Evolutionary conservation across 2,329 filamentous ascomycete genomes (phyloP).

Genomic region (Exophiala sp.): DNA sequence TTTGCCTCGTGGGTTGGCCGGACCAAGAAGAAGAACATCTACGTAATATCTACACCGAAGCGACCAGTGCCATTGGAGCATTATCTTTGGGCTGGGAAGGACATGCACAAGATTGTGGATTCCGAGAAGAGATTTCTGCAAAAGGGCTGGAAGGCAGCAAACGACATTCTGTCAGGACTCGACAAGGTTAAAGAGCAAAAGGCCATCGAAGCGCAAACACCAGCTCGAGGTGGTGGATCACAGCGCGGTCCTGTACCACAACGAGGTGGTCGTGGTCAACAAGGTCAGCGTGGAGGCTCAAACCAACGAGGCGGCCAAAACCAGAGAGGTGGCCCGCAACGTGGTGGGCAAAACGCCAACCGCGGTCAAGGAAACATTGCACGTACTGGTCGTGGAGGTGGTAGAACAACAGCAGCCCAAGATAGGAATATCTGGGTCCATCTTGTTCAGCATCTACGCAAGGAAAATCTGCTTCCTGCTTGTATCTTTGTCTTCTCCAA

Average conservation of each 20-base stretch:
- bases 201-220: constrained; percentile 45
- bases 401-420: constrained; percentile 83
- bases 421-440: constrained; percentile 97
- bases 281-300: constrained; percentile 55
- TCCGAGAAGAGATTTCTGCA: constrained; percentile 88
- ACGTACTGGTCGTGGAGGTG: constrained; percentile 76
- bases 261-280: constrained; percentile 50
- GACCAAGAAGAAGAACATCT: constrained; percentile 98
- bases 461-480: constrained; percentile 79
- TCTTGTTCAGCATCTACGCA: constrained; percentile 84
- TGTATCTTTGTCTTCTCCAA: constrained; percentile 99
- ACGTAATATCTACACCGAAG: constrained; percentile 96
- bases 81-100: constrained; percentile 91
- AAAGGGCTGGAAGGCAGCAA: constrained; percentile 91
- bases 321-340: constrained; percentile 50
- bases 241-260: constrained; percentile 48
- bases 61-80: constrained; percentile 92
- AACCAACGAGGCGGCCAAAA: constrained; percentile 51
- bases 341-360: constrained; percentile 54
- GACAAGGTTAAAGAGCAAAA: constrained; percentile 66
- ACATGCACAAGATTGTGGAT: constrained; percentile 91
- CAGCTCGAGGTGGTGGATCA: constrained; percentile 41
- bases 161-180: constrained; percentile 73
- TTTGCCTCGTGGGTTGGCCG: constrained; percentile 98
- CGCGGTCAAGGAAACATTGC: constrained; percentile 80